These are phyloP conservation scores for Cercospora nicotianae DNA, from an alignment of 2,329 filamentous ascomycete species.

Conservation along the genomic window DNA sequence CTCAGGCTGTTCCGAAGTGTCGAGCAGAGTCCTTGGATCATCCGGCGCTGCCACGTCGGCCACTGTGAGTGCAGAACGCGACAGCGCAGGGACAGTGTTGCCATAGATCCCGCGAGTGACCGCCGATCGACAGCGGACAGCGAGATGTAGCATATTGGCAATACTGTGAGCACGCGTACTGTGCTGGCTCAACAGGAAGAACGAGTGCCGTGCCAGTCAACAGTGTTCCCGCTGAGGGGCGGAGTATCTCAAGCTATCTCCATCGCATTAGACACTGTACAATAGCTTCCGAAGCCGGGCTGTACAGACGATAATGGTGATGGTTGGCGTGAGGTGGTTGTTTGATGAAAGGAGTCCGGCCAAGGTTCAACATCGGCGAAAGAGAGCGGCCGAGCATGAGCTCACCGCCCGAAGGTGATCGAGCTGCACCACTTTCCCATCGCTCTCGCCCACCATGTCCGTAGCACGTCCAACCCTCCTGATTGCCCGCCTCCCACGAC, in stretches of 20 bases:
- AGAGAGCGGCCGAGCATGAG: not conserved
- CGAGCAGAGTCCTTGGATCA: not conserved
- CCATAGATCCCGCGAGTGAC: not conserved
- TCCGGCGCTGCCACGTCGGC: not conserved
- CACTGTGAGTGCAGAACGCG: not conserved
- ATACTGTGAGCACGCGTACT: not conserved
- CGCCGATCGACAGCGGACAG: not conserved
- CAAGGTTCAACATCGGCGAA: not conserved
- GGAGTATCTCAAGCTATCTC: not conserved
- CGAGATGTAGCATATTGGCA: not conserved
- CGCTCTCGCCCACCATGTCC: conserved; percentile 4
- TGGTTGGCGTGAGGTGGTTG: not conserved
- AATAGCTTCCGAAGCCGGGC: not conserved
- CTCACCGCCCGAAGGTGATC: conserved; percentile 1
- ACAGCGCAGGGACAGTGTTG: not conserved
- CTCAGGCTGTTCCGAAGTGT: not conserved
- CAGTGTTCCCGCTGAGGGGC: not conserved
- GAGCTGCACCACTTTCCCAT: not conserved
- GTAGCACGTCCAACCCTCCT: conserved; percentile 1
- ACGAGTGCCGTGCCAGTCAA: not conserved
- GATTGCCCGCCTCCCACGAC: conserved; percentile 3
- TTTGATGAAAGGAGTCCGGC: not conserved
- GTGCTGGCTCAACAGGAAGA: not conserved
- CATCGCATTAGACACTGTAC: not conserved
- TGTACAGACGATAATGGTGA: not conserved